Base-by-base conservation (phyloP, 2,329 filamentous ascomycete genomes). In the Phaeosphaeriaceae sp. region DNA sequence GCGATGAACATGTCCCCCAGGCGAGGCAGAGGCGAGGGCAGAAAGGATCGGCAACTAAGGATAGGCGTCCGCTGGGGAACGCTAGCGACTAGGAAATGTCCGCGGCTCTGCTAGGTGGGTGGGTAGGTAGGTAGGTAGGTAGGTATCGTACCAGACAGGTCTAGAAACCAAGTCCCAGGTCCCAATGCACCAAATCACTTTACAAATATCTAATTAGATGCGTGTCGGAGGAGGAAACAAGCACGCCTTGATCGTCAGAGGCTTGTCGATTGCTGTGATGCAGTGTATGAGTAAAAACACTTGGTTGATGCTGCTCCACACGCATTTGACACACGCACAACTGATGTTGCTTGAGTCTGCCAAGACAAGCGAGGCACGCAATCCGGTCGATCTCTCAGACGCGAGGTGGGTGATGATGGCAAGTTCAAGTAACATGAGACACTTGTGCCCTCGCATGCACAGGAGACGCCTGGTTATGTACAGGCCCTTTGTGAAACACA, bases 381-480 rank as follows among this genome's bases (percentile, higher is more conserved):
- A 52, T 48, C 48, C 58, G 48, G 54, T 54, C 48, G 60, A 64
- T 63, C 55, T 35, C 26, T 30, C 38, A 28, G 49, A 50, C 45
- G 50, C 42, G 49, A 50, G 46, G 43, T 46, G 26, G 38, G 47
- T 40, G 38, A 52, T 42, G 44, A 45, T 26, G 23, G 23, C 7
- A 11, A 26, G 23, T 6, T 9, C 23, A 26, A 26, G 23, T 26
- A 11, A 8, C 23, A 26, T 59, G 56, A 64, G 63, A 67, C 63
- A 62, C 44, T 50, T 46, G 52, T 54, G 23, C 23, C 59, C 60
- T 66, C 58, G 65, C 63, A 66, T 67, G 58, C 56, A 60, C 50
- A 61, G 58, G 61, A 63, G 49, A 48, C 50, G 48, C 50, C 44
- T 44, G 48, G 63, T 63, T 61, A 63, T 63, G 58, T 63, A 61